Evolutionary conservation across 805 yeast genomes (phyloP).

Genomic region (Saturnispora ahearnii): DNA sequence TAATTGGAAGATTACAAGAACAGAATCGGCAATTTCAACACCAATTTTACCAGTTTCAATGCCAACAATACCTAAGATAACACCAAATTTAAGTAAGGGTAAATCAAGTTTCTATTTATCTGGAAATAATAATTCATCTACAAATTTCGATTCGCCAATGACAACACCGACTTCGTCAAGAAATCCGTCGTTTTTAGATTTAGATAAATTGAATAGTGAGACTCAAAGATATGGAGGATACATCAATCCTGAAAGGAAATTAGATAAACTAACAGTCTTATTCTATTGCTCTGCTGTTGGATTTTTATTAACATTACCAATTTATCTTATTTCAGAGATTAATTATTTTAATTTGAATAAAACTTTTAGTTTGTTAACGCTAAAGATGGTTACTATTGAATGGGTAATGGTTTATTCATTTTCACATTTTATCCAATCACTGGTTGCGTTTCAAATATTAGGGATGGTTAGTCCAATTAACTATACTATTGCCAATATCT

Average conservation of each 20-base stretch:
- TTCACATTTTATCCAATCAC: constrained; percentile 62
- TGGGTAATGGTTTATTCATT: constrained; percentile 54
- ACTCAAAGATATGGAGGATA: constrained; percentile 17
- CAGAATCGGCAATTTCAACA: constrained; percentile 28
- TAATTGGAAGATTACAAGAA: constrained; percentile 23
- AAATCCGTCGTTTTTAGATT: constrained; percentile 3
- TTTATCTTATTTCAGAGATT: constrained; percentile 52
- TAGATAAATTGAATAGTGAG: background rate
- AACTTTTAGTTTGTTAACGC: constrained; percentile 26
- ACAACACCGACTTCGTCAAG: constrained; percentile 6
- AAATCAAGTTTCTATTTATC: constrained; percentile 6
- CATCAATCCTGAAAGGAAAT: constrained; percentile 29
- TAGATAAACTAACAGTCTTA: constrained; percentile 64
- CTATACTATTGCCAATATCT: constrained; percentile 69
- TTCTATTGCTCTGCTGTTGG: constrained; percentile 68
- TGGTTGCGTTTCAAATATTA: constrained; percentile 66
- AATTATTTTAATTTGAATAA: constrained; percentile 21
- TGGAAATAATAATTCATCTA: constrained; percentile 16
- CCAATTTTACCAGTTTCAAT: constrained; percentile 28
- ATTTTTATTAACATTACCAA: constrained; percentile 54
- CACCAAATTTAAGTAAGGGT: background rate
- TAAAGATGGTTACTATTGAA: constrained; percentile 21
- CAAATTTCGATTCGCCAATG: constrained; percentile 6
- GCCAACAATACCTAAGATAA: constrained; percentile 21
- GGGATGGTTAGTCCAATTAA: constrained; percentile 68